Evolutionary conservation across 306 rosid species (phyloP).

Genomic region (Trifolium fragiferum): DNA sequence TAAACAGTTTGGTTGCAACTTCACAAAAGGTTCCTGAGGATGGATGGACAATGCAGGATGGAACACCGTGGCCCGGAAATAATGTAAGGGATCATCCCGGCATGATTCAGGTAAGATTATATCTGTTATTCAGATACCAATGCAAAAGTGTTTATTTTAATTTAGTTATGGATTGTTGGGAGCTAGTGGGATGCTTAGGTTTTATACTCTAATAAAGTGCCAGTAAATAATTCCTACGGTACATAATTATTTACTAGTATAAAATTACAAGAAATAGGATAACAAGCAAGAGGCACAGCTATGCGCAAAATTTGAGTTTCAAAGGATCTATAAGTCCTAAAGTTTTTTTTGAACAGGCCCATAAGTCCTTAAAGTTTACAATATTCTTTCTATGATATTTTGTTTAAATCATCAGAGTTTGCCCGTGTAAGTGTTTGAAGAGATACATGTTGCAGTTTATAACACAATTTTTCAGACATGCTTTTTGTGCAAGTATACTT

Average conservation of each 20-base stretch:
- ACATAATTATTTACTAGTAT: neutral
- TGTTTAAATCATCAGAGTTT: neutral
- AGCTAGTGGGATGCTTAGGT: slow-evolving; percentile 25
- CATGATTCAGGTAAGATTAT: slow-evolving; percentile 77
- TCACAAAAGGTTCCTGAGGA: slow-evolving; percentile 85
- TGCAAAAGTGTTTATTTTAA: slow-evolving; percentile 4
- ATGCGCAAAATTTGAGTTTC: slow-evolving; percentile 2
- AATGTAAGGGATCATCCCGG: slow-evolving; percentile 87
- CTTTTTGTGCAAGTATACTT: neutral
- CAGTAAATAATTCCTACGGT: neutral
- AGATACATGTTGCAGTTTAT: slow-evolving; percentile 4
- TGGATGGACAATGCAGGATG: slow-evolving; percentile 94
- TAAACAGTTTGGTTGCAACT: slow-evolving; percentile 71
- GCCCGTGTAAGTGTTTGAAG: neutral
- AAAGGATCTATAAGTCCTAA: neutral
- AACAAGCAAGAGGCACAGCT: neutral
- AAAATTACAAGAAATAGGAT: neutral
- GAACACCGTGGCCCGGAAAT: slow-evolving; percentile 89
- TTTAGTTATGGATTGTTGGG: neutral
- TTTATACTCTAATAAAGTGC: neutral
- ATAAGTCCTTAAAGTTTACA: slow-evolving; percentile 1
- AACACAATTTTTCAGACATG: neutral
- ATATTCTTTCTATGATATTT: neutral
- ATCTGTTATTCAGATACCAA: neutral
- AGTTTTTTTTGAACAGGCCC: no score